phyloP scores from a whole-genome alignment of 2,329 filamentous ascomycete genomes.

The Ceratocystiopsis sp. region DNA sequence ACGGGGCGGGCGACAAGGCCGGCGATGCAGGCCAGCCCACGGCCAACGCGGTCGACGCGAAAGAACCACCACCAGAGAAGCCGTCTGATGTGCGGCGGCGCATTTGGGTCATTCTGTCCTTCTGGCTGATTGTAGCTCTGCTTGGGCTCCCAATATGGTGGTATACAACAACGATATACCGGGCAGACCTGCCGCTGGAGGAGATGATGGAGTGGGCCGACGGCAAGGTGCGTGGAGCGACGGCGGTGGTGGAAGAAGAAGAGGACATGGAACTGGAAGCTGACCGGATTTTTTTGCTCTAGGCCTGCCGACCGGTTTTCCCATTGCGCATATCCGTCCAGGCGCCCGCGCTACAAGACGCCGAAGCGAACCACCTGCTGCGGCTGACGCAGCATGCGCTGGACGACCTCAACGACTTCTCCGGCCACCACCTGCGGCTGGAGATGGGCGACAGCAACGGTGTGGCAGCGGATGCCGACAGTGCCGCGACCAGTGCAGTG shows the following conservation, averaged over 20 bases:
- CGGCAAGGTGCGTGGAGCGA: slow-evolving; percentile 46
- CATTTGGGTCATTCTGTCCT: slow-evolving; percentile 62
- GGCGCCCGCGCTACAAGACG: slow-evolving; percentile 43
- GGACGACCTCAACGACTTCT: slow-evolving; percentile 74
- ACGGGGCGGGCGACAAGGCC: background rate
- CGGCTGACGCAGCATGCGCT: slow-evolving; percentile 72
- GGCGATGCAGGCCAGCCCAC: no score
- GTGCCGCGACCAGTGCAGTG: slow-evolving; percentile 11
- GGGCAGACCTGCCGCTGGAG: slow-evolving; percentile 65
- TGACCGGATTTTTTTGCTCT: slow-evolving; percentile 6
- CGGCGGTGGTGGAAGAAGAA: background rate
- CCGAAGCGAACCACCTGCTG: slow-evolving; percentile 57
- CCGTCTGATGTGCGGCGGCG: slow-evolving; percentile 51
- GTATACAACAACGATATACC: slow-evolving; percentile 82
- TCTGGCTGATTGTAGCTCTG: slow-evolving; percentile 73
- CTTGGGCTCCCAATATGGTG: slow-evolving; percentile 91
- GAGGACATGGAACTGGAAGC: background rate
- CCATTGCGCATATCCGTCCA: slow-evolving; percentile 69
- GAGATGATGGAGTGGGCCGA: slow-evolving; percentile 87
- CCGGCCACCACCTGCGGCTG: slow-evolving; percentile 64
- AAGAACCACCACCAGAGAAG: slow-evolving; percentile 61
- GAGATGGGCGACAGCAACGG: slow-evolving; percentile 26
- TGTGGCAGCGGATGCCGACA: slow-evolving; percentile 17
- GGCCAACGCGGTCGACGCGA: slow-evolving; percentile 8
- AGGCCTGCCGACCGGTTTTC: slow-evolving; percentile 81